These are phyloP conservation scores for Scutellaria barbata DNA, from an alignment of 257 asterid species.

Conservation along the genomic window DNA sequence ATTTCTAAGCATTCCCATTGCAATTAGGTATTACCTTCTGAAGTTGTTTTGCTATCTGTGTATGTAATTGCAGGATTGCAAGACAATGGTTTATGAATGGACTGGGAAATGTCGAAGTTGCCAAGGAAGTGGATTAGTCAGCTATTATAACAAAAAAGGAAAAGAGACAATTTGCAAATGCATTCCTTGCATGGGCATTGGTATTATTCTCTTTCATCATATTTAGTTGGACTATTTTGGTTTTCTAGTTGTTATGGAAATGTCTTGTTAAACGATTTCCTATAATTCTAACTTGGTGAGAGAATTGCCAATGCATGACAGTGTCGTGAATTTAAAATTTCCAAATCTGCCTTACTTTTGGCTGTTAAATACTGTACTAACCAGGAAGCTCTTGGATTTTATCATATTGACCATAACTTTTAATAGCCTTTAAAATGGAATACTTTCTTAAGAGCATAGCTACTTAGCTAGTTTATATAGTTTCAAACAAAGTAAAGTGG, in stretches of 20 bases:
- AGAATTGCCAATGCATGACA: background rate
- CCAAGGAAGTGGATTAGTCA: constrained; percentile 81
- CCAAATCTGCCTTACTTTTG: background rate
- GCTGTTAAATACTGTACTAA: background rate
- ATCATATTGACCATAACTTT: background rate
- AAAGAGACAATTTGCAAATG: constrained; percentile 83
- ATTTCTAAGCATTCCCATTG: background rate
- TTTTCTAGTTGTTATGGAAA: constrained; percentile 1
- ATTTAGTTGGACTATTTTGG: background rate
- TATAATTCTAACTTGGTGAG: background rate
- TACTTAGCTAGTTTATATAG: too few relatives aligned
- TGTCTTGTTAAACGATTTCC: background rate
- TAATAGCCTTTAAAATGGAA: background rate
- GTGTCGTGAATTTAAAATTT: background rate
- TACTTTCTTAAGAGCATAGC: background rate
- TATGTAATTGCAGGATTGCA: constrained; percentile 67
- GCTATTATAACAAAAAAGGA: constrained; percentile 78
- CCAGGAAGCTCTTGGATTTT: background rate
- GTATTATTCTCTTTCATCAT: constrained; percentile 41
- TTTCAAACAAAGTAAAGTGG: background rate
- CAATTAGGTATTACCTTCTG: constrained; percentile 1
- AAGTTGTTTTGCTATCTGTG: background rate
- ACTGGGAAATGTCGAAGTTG: constrained; percentile 93
- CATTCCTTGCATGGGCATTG: constrained; percentile 87
- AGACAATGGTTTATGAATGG: constrained; percentile 87